Evolutionary conservation across 495 filamentous ascomycete species (phyloP).

Genomic region (Neurospora sp.): DNA sequence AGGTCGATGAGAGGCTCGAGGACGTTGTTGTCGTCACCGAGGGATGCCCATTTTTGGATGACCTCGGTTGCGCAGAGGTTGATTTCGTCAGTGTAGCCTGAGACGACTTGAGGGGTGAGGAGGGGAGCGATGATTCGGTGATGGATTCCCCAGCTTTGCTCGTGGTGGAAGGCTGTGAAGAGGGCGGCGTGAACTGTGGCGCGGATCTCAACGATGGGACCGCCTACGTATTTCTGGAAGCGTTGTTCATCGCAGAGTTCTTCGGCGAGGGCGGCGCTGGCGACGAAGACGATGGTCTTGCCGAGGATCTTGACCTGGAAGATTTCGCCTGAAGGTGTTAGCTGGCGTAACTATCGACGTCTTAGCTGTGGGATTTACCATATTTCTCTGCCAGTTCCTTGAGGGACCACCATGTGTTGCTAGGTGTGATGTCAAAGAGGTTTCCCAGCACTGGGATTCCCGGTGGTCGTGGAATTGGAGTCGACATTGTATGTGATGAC

Average conservation of each 20-base stretch:
- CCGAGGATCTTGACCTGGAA: conserved; percentile 51
- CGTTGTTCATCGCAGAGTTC: conserved; percentile 60
- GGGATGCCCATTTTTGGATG: conserved; percentile 55
- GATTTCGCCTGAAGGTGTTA: conserved; percentile 45
- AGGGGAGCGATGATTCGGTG: conserved; percentile 62
- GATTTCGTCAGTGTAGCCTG: conserved; percentile 55
- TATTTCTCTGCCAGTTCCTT: conserved; percentile 55
- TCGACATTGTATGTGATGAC: conserved; percentile 19
- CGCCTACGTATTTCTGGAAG: conserved; percentile 53
- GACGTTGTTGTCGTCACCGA: conserved; percentile 35
- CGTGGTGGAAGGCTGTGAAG: conserved; percentile 56
- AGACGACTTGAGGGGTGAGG: conserved; percentile 52
- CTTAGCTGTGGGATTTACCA: conserved; percentile 27
- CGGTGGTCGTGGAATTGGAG: conserved; percentile 52
- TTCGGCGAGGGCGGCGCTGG: conserved; percentile 47
- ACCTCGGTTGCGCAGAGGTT: conserved; percentile 55
- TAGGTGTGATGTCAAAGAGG: conserved; percentile 50
- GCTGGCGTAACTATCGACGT: not conserved
- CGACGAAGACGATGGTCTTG: conserved; percentile 32
- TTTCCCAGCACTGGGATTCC: conserved; percentile 62
- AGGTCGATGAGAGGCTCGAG: conserved; percentile 55
- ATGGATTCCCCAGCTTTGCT: conserved; percentile 57
- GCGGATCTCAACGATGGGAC: conserved; percentile 47
- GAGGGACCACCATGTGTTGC: conserved; percentile 52
- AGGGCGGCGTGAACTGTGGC: conserved; percentile 51